These are phyloP conservation scores for Lasiosphaeriaceae sp. DNA, from an alignment of 495 filamentous ascomycete species.

Conservation along the genomic window DNA sequence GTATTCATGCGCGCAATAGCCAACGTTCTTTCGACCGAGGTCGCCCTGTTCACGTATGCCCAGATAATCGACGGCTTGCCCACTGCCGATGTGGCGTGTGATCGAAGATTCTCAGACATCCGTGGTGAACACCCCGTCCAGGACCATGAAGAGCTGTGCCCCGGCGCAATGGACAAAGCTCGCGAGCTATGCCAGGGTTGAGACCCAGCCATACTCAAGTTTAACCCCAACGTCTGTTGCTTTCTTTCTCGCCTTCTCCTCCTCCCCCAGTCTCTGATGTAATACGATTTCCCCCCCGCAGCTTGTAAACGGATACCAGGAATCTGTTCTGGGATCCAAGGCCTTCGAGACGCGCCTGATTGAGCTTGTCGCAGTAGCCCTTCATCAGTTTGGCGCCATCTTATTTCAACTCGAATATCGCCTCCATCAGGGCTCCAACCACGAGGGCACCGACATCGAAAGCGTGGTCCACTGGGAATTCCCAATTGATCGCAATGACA, in stretches of 20 bases:
- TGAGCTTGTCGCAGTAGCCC: conserved; percentile 24
- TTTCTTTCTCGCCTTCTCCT: neutral
- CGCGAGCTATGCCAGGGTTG: conserved; percentile 11
- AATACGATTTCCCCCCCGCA: too few relatives aligned
- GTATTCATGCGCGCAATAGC: conserved; percentile 14
- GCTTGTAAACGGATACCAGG: conserved; percentile 12
- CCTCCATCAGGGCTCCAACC: conserved; percentile 6
- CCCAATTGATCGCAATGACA: too few relatives aligned
- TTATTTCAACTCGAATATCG: conserved; percentile 18
- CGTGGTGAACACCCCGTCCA: conserved; percentile 10
- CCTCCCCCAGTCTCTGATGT: too few relatives aligned
- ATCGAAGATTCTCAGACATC: neutral
- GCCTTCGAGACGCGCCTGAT: conserved; percentile 23
- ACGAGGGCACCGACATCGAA: conserved; percentile 13
- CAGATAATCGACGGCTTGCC: conserved; percentile 35
- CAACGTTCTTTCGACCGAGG: conserved; percentile 15
- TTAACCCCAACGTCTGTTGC: conserved; percentile 6
- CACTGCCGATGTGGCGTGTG: conserved; percentile 15
- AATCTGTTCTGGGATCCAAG: conserved; percentile 13
- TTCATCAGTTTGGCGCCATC: conserved; percentile 27
- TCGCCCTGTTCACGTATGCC: conserved; percentile 27
- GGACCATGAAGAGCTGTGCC: conserved; percentile 19
- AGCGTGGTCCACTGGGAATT: too few relatives aligned
- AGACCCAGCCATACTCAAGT: conserved; percentile 11
- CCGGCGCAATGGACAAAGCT: conserved; percentile 15